These are phyloP conservation scores for Spergularia marina DNA, from an alignment of 148 eudicot species.

Conservation along the genomic window DNA sequence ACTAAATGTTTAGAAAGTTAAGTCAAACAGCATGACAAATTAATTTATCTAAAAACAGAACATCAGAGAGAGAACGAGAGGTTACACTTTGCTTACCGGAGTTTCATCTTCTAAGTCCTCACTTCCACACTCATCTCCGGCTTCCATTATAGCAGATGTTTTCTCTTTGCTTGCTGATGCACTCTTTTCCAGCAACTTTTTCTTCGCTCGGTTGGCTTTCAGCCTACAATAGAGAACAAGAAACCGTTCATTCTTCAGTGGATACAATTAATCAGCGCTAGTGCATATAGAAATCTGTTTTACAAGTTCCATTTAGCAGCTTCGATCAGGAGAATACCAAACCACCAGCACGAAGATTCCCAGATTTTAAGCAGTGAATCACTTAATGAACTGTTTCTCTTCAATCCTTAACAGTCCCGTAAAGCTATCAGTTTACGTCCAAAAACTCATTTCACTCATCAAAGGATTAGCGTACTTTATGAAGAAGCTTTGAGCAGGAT, in stretches of 20 bases:
- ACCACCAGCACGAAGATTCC: neutral
- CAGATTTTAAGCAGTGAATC: neutral
- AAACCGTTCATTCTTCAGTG: neutral
- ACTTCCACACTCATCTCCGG: constrained; percentile 80
- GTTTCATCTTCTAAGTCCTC: constrained; percentile 75
- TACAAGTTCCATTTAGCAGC: neutral
- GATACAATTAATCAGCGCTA: neutral
- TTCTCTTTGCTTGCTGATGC: constrained; percentile 55
- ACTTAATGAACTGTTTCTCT: neutral
- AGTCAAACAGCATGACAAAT: neutral
- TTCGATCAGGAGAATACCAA: neutral
- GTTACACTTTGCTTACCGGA: constrained; percentile 36
- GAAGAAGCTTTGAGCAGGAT: too few species aligned
- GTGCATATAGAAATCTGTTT: neutral
- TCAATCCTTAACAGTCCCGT: too few species aligned
- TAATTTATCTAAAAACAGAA: neutral
- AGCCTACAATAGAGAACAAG: constrained; percentile 36
- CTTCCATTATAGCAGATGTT: constrained; percentile 75
- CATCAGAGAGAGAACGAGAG: neutral
- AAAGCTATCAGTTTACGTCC: too few species aligned
- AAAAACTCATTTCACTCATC: too few species aligned
- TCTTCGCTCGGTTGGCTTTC: constrained; percentile 65
- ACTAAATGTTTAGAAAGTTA: neutral
- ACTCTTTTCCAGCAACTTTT: constrained; percentile 52
- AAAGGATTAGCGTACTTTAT: too few species aligned